phyloP scores from a whole-genome alignment of 2,329 filamentous ascomycete species.

The Trichophyton verrucosum region DNA sequence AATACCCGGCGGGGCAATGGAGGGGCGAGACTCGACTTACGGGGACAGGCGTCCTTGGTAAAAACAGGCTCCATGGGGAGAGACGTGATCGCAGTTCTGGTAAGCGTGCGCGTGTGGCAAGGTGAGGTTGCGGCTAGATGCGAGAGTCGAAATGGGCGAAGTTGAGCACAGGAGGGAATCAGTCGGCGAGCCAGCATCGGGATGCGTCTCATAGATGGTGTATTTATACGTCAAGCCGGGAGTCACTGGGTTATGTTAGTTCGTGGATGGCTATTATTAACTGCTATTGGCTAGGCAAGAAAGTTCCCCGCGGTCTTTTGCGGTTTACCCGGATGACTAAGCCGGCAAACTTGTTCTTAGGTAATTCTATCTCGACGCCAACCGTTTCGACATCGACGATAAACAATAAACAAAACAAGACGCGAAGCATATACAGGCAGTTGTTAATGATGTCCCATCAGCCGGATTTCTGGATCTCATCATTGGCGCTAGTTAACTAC shows the following conservation, averaged over 20 bases:
- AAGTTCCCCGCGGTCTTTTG: neutral
- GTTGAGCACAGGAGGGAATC: neutral
- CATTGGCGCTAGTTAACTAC: no score
- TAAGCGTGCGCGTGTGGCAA: neutral
- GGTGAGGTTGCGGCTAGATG: neutral
- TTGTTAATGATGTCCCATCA: no score
- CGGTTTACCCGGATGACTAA: neutral
- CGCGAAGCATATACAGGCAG: no score
- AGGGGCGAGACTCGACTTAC: slow-evolving; percentile 22
- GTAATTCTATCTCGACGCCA: neutral
- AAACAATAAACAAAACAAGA: no score
- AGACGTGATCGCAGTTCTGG: slow-evolving; percentile 22
- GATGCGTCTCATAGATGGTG: neutral
- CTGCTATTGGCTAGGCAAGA: no score
- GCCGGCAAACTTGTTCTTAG: neutral
- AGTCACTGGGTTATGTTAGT: no score
- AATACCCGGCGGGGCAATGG: neutral
- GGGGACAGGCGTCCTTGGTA: slow-evolving; percentile 34
- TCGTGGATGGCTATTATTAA: neutral
- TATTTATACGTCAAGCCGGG: neutral
- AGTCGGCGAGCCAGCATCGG: neutral
- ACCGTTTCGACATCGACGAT: neutral
- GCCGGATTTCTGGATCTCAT: no score
- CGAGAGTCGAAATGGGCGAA: neutral
- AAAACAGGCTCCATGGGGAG: slow-evolving; percentile 28